These are phyloP conservation scores for Cucumis cinereus DNA, from an alignment of 306 rosid genomes.

Conservation along the genomic window DNA sequence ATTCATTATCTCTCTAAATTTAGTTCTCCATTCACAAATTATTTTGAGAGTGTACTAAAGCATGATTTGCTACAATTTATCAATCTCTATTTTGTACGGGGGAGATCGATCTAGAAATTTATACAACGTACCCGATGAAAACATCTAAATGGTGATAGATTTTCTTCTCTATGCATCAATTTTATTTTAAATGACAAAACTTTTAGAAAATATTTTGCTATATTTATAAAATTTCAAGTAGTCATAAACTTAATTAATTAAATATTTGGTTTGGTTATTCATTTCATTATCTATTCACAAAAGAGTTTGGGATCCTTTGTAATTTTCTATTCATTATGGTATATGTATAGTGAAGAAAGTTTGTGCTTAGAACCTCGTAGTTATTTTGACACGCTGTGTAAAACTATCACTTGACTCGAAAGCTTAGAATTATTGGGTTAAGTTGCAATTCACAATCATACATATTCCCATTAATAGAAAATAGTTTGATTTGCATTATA, in stretches of 20 bases:
- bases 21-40: background rate
- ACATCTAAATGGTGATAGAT: background rate
- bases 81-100: background rate
- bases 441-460: background rate
- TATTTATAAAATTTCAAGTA: too few species aligned
- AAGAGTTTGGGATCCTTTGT: too few species aligned
- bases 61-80: background rate
- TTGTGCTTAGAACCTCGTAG: too few species aligned
- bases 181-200: too few species aligned
- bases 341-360: too few species aligned
- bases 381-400: too few species aligned
- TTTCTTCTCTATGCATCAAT: background rate
- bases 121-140: background rate
- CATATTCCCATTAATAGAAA: background rate
- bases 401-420: background rate
- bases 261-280: too few species aligned
- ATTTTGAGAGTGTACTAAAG: background rate
- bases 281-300: too few species aligned
- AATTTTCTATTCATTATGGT: too few species aligned
- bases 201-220: too few species aligned
- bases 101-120: background rate
- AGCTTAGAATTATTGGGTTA: background rate
- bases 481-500: background rate
- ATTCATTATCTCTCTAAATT: too few species aligned
- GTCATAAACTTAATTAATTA: too few species aligned